Evolutionary conservation across 495 filamentous ascomycete genomes (phyloP).

Genomic region (Pseudomonodictys pantanalensis): DNA sequence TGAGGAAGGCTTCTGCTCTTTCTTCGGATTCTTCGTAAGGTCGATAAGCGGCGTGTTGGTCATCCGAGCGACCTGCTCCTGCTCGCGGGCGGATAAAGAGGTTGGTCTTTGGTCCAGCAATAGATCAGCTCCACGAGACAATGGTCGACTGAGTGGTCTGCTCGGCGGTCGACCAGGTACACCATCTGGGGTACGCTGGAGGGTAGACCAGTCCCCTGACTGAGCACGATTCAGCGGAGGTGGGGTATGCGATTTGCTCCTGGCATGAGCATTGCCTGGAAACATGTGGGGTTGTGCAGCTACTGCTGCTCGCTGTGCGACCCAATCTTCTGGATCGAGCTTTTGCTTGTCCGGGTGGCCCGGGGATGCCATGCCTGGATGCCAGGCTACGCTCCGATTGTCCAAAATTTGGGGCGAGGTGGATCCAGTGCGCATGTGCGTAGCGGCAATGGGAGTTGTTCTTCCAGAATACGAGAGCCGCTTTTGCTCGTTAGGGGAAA

Average conservation of each 20-base stretch:
- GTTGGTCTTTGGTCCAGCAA: constrained; percentile 35
- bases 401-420: constrained; percentile 48
- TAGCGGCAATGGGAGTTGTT: constrained; percentile 24
- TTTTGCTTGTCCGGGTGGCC: constrained; percentile 36
- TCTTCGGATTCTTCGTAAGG: constrained; percentile 15
- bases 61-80: constrained; percentile 85
- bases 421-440: constrained; percentile 40
- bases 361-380: constrained; percentile 54
- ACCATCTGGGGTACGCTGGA: constrained; percentile 24
- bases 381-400: constrained; percentile 65
- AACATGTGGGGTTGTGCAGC: constrained; percentile 50
- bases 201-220: constrained; percentile 57
- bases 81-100: constrained; percentile 85
- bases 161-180: constrained; percentile 21
- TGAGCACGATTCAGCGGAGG: constrained; percentile 45
- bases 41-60: constrained; percentile 70
- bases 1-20: constrained; percentile 14
- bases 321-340: constrained; percentile 72
- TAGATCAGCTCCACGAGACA: constrained; percentile 34
- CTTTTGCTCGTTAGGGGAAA: constrained; percentile 19
- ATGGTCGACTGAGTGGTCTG: constrained; percentile 31
- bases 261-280: constrained; percentile 44
- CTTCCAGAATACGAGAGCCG: constrained; percentile 20
- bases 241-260: constrained; percentile 29
- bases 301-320: constrained; percentile 74